phyloP scores from a whole-genome alignment of 2,329 filamentous ascomycete genomes.

The Lecanosticta acicola region DNA sequence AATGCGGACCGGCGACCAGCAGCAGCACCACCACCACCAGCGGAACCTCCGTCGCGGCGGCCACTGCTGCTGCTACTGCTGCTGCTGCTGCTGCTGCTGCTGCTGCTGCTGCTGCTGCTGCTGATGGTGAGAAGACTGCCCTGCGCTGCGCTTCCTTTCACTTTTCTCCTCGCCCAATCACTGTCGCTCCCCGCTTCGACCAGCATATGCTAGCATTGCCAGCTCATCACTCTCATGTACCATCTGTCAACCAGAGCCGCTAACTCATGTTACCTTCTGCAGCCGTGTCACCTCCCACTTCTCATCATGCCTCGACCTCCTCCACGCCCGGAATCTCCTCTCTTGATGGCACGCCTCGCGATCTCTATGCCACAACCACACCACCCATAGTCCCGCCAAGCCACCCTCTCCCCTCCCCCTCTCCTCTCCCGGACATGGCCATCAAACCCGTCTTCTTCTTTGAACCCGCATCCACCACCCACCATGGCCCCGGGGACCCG shows the following conservation, averaged over 20 bases:
- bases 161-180: constrained; percentile 1
- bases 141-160: not conserved
- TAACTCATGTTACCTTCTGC: constrained; percentile 28
- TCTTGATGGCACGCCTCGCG: constrained; percentile 20
- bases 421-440: constrained; percentile 20
- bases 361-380: constrained; percentile 10
- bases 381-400: constrained; percentile 11
- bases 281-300: constrained; percentile 30
- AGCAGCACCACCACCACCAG: too few relatives aligned
- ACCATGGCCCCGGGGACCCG: constrained; percentile 8
- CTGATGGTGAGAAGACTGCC: not conserved
- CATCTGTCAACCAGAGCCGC: constrained; percentile 29
- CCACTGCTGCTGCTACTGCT: not conserved
- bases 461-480: constrained; percentile 8
- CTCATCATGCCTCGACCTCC: constrained; percentile 22
- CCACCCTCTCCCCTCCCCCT: constrained; percentile 12
- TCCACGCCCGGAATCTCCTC: constrained; percentile 21
- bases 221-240: not conserved
- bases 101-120: not conserved
- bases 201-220: not conserved
- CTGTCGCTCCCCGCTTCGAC: constrained; percentile 1
- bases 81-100: not conserved
- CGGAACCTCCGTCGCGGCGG: too few relatives aligned
- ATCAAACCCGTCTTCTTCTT: constrained; percentile 15
- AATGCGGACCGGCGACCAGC: not conserved